These are phyloP conservation scores for Colletotrichum eleusines DNA, from an alignment of 2,329 filamentous ascomycete species.

Conservation along the genomic window DNA sequence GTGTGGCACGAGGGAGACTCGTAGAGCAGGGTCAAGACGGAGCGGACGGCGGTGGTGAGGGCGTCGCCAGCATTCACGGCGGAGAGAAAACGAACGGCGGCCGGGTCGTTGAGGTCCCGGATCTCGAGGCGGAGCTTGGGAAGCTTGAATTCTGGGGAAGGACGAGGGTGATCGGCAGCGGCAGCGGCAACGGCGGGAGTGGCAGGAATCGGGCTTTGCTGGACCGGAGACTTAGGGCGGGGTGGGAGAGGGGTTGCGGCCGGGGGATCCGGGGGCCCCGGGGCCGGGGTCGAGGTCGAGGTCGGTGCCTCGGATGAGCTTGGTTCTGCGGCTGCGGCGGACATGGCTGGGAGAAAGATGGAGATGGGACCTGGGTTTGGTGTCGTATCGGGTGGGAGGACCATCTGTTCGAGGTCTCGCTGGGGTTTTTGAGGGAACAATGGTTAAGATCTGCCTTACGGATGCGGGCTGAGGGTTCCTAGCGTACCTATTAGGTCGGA, in stretches of 20 bases:
- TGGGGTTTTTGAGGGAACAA: not conserved
- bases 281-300: conserved; percentile 13
- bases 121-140: conserved; percentile 72
- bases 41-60: conserved; percentile 71
- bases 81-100: conserved; percentile 74
- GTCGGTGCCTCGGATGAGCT: conserved; percentile 16
- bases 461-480: conserved; percentile 4
- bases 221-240: conserved; percentile 20
- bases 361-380: conserved; percentile 32
- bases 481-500: not conserved
- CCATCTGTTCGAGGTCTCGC: conserved; percentile 26
- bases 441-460: conserved; percentile 7
- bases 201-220: conserved; percentile 10
- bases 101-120: conserved; percentile 69
- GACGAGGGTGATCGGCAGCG: conserved; percentile 10
- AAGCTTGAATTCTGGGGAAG: conserved; percentile 45
- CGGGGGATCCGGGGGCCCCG: conserved; percentile 25
- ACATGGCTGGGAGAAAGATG: conserved; percentile 42
- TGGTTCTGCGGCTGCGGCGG: conserved; percentile 20
- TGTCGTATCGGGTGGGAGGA: conserved; percentile 35
- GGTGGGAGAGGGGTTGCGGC: conserved; percentile 35
- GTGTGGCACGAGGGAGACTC: conserved; percentile 54
- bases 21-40: conserved; percentile 82
- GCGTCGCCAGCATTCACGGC: conserved; percentile 72
- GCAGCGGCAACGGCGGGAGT: conserved; percentile 15